Base-by-base conservation (phyloP, 1,139 yeast genomes). In the Yamadazyma diddensiae region DNA sequence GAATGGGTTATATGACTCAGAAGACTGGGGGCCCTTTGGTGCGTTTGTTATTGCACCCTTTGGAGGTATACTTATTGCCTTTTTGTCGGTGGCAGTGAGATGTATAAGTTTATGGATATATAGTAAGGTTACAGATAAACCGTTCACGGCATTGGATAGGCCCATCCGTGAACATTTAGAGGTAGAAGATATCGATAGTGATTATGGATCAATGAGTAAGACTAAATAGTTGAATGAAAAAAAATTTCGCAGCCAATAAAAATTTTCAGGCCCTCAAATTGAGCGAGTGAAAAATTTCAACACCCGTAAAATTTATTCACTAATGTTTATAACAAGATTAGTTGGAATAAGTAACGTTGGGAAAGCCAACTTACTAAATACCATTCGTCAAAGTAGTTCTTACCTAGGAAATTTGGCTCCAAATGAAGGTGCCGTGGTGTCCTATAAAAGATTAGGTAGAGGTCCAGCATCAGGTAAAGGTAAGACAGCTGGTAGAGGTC, bases 401-500 rank as follows among this genome's bases (percentile, higher is more conserved):
- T 53, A 51, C 33, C 50, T 68, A 41, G 71, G 73, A n/a, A 46
- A 41, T 28, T 63, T 70, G 42, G 43, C 51, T 26, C 72, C 74
- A 14, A 53, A 52, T 33, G 65, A 59, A 30, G 76, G 75, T 1
- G 59, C 75, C 1, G 67, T 63, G 15, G 51, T 46, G 17, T 42
- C 57, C 13, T 66, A 65, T 52, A 87, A 82, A 54, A 75, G 97
- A 59, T 71, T 92, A 20, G 98, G 99, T 58, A 80, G 99, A 66
- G 98, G 98, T 63, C 95, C 96, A 23, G 92, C 95, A 21, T 82
- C 95, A 28, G 95, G 95, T 11, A 67, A 70, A 46, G 94, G 99
- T 65, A 88, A 90, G 61, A 92, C 97, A 2, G 79, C 97, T 3
- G 95, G 96, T 31, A 77, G 98, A 57, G 99, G 99, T 69, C 96